Base-by-base conservation (phyloP, 306 rosid genomes). In the Prunus kanzakura region DNA sequence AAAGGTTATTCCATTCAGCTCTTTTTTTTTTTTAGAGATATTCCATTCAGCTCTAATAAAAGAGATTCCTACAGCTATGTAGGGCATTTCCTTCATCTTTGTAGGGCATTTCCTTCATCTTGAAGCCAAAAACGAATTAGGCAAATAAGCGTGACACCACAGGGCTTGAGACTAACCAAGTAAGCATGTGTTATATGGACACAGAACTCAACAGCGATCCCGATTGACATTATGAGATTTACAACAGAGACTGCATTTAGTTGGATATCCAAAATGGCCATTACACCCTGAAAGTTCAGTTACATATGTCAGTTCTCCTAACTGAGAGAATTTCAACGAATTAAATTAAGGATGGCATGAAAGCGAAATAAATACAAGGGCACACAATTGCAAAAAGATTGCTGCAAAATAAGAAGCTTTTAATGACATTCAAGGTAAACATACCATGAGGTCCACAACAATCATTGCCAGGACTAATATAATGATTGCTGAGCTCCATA, bases 171-270 rank as follows among this genome's bases (percentile, higher is more conserved):
- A 90, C 98, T 81, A 65, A 95, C 98, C 97, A 81, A 87, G 85
- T 89, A 95, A 30, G 98, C 98, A 80, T 95, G 98, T 64, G 84
- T 81, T 76, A 95, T 90, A 73, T 95, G 98, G 79, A 92, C 96
- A 74, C 97, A 95, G 83, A 95, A 95, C 91, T 95, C 97, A 38
- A 92, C 97, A 50, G 98, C 95, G 66, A 95, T 95, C 75, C 98
- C 98, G 15, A 95, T 83, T 3, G 98, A 89, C 98, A 95, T 95
- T 68, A 95, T 71, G 74, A 95, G 89, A 87, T 95, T 94, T 67
- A 95, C 98, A 77, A 92, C 92, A 73, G 98, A 95, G 75, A 95
- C 96, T 6, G 97, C 97, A 85, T 95, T 95, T 63, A 95, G 91
- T 85, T 95, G 97, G 82, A 92, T 87, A 65, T 84, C 91, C 84